These are phyloP conservation scores for Meredithiella fracta DNA, from an alignment of 2,329 filamentous ascomycete genomes.

Conservation along the genomic window DNA sequence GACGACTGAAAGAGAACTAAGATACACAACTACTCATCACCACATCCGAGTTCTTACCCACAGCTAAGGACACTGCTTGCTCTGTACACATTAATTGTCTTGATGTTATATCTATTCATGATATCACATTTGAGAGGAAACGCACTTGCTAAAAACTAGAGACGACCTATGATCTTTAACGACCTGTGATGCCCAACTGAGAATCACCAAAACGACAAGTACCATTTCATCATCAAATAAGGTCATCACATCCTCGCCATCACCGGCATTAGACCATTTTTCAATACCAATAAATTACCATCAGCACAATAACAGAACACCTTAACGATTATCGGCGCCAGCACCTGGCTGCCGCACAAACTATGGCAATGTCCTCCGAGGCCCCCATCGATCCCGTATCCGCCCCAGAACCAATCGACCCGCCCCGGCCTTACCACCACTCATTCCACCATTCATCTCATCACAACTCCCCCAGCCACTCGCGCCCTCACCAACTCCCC, in stretches of 20 bases:
- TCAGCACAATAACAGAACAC: neutral
- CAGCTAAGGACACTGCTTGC: too few species aligned
- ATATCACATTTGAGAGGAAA: too few species aligned
- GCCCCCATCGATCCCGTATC: constrained; percentile 1
- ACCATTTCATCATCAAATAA: constrained; percentile 1
- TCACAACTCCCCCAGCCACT: neutral
- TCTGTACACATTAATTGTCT: too few species aligned
- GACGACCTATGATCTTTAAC: too few species aligned
- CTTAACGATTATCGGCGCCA: neutral
- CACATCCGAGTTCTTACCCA: too few species aligned
- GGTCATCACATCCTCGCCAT: neutral
- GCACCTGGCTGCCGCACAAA: constrained; percentile 1
- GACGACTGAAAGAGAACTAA: too few species aligned
- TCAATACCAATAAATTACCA: neutral
- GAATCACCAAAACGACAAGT: too few species aligned
- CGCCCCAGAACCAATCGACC: constrained; percentile 6
- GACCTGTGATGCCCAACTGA: too few species aligned
- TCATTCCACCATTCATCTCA: neutral
- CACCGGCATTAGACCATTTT: too few species aligned
- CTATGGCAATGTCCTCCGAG: constrained; percentile 12
- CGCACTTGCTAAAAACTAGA: neutral
- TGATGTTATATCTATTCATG: too few species aligned
- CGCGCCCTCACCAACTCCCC: constrained; percentile 3
- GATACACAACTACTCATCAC: too few species aligned
- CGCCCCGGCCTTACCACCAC: constrained; percentile 3